Conservation (phyloP, 23 red algal genomes). For the Porphyridium purpureum region DNA sequence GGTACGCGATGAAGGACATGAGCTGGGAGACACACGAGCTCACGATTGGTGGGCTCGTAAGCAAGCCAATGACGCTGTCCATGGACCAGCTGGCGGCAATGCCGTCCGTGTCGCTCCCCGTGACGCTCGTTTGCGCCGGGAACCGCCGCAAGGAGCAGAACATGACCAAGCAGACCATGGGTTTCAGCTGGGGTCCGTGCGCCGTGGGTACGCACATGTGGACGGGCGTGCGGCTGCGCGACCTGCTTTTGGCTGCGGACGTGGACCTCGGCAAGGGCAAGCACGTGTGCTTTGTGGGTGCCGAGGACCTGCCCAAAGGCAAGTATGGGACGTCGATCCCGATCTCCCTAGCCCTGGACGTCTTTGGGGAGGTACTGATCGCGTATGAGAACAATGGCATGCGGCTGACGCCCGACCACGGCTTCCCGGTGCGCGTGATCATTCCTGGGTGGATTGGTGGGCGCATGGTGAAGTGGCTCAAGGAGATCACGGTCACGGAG, state of each 20-base stretch:
- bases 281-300: conserved; percentile 67
- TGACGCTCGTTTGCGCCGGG: too few relatives aligned
- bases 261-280: conserved; percentile 12
- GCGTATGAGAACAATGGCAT: conserved; percentile 73
- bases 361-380: conserved; percentile 65
- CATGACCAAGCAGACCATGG: conserved; percentile 68
- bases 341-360: conserved; percentile 59
- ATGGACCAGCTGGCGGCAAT: conserved; percentile 34
- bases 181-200: conserved; percentile 68
- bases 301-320: too few relatives aligned
- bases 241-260: conserved; percentile 24
- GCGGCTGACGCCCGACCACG: conserved; percentile 61
- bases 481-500: conserved; percentile 39
- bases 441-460: too few relatives aligned
- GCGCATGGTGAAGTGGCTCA: conserved; percentile 96
- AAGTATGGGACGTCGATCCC: conserved; percentile 80
- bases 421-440: conserved; percentile 71
- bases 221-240: conserved; percentile 44
- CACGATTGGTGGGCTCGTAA: conserved; percentile 28
- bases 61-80: conserved; percentile 9
- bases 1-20: too few relatives aligned
- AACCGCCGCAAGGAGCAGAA: too few relatives aligned
- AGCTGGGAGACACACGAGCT: conserved; percentile 28
- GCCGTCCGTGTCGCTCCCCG: too few relatives aligned
- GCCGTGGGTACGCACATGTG: conserved; percentile 54